phyloP scores from a whole-genome alignment of 805 yeast genomes.

The Suhomyces vadensis region DNA sequence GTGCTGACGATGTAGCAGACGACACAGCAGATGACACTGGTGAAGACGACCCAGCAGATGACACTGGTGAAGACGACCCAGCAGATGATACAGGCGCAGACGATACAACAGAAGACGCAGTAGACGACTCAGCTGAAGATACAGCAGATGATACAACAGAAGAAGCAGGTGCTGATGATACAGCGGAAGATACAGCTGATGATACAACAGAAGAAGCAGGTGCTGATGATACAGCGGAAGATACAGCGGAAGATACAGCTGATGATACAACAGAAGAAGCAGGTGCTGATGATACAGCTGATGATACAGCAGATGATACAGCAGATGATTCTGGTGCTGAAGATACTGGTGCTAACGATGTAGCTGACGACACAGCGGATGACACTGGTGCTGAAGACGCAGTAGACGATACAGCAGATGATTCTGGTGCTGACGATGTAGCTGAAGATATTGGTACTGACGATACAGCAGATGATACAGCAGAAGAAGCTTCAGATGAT shows the following conservation, averaged over 20 bases:
- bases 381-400: too few species aligned
- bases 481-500: not conserved
- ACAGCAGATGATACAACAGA: conserved; percentile 5
- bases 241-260: conserved; percentile 7
- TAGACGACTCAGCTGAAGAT: conserved; percentile 4
- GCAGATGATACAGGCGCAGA: too few species aligned
- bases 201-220: conserved; percentile 1
- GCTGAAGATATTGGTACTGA: not conserved
- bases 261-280: not conserved
- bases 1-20: too few species aligned
- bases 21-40: too few species aligned
- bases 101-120: conserved; percentile 1
- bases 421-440: not conserved
- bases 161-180: conserved; percentile 6
- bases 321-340: not conserved
- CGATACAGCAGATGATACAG: not conserved
- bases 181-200: conserved; percentile 1
- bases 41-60: too few species aligned
- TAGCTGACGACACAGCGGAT: not conserved
- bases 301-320: conserved; percentile 7
- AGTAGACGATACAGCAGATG: not conserved
- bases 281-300: too few species aligned
- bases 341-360: not conserved
- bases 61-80: too few species aligned
- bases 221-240: too few species aligned